phyloP scores from a whole-genome alignment of 371 early-diverging fungal genomes.

The Ordospora colligata region DNA sequence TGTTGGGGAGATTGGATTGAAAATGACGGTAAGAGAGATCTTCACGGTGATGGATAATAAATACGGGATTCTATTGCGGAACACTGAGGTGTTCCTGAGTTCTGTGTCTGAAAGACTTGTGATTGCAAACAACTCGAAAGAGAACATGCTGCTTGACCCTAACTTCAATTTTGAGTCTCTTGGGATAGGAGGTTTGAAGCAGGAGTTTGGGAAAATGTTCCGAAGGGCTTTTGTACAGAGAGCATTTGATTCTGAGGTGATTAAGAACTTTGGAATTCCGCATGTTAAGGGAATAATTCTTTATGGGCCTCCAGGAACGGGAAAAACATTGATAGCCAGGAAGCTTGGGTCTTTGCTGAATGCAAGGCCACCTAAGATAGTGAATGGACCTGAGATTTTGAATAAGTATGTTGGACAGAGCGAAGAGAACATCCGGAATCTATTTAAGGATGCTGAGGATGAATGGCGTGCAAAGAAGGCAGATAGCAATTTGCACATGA shows the following conservation, averaged over 20 bases:
- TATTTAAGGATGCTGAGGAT: constrained; percentile 88
- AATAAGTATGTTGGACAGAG: constrained; percentile 97
- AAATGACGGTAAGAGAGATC: constrained; percentile 39
- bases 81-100: constrained; percentile 40
- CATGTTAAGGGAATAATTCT: constrained; percentile 81
- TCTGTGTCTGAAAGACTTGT: constrained; percentile 26
- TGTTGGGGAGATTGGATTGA: constrained; percentile 12
- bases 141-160: constrained; percentile 64
- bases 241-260: constrained; percentile 84
- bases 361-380: constrained; percentile 84
- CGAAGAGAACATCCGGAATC: constrained; percentile 91
- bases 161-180: constrained; percentile 93
- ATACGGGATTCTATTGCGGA: constrained; percentile 36
- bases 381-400: constrained; percentile 93
- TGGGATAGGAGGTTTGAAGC: constrained; percentile 96
- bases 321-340: constrained; percentile 95
- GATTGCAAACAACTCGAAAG: constrained; percentile 28
- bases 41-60: constrained; percentile 9
- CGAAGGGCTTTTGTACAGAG: constrained; percentile 96
- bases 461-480: constrained; percentile 84
- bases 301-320: constrained; percentile 88
- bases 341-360: constrained; percentile 96
- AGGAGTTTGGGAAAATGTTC: constrained; percentile 89
- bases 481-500: constrained; percentile 82
- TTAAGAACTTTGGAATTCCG: constrained; percentile 85